Evolutionary conservation across 257 asterid species (phyloP).

Genomic region (Solanum sejunctum): DNA sequence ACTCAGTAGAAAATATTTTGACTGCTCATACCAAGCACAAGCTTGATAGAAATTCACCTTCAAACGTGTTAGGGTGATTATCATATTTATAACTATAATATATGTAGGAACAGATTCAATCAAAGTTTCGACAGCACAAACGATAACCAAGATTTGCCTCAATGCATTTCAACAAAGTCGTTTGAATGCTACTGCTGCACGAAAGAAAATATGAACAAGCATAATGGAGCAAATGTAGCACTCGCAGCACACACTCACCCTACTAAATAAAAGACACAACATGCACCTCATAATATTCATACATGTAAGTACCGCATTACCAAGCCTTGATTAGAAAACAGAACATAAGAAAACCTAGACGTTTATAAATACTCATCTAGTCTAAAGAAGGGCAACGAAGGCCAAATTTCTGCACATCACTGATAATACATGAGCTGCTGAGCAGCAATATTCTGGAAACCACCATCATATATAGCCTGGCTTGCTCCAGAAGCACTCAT

Average conservation of each 20-base stretch:
- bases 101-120: neutral
- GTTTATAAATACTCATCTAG: neutral
- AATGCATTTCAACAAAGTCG: neutral
- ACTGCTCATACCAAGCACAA: neutral
- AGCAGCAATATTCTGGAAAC: slow-evolving; percentile 67
- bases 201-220: neutral
- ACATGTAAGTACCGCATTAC: neutral
- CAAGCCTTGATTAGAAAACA: neutral
- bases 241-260: neutral
- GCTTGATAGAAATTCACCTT: neutral
- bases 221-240: neutral
- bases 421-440: slow-evolving; percentile 95
- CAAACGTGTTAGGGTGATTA: neutral
- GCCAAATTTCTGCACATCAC: slow-evolving; percentile 14
- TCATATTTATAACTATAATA: neutral
- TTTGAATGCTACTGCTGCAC: neutral
- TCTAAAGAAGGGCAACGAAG: neutral
- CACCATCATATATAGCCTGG: slow-evolving; percentile 91
- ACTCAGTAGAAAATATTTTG: neutral
- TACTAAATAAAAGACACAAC: neutral
- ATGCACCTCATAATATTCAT: neutral
- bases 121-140: neutral
- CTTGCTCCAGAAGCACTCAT: slow-evolving; percentile 46
- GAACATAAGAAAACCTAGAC: neutral
- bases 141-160: neutral